Base-by-base conservation (phyloP, 768 basidiomycete genomes). In the Mycena metata region DNA sequence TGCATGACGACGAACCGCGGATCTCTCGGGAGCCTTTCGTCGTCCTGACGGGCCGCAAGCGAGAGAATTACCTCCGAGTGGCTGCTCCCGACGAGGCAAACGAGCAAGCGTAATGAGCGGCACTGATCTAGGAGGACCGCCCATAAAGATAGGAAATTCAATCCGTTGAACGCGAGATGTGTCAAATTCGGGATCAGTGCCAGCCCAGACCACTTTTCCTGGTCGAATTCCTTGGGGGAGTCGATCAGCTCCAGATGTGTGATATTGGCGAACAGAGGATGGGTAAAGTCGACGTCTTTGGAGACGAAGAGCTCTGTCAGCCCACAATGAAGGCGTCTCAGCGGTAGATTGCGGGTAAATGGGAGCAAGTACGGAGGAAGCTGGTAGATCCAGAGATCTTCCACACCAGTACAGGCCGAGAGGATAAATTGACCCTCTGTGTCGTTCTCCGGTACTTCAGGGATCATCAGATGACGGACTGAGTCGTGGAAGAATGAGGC, bases 171-270 rank as follows among this genome's bases (percentile, higher is more conserved):
- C 9, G 54, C 54, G 19, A 55, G 35, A 39, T 55, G 54, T 7
- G 54, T 55, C 7, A 52, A 16, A 23, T 55, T 55, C 7, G 54
- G 54, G 6, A 55, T 55, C 11, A 39, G 54, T 3, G 36, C n/a
- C 8, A 55, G 35, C 23, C 54, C 54, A 39, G 3, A 17, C 35
- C 54, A 55, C 21, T n/a, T 15, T 12, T 55, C 54, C 6, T 36
- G 36, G 9, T 55, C 33, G 19, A 16, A 9, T 41, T 19, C 36
- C 21, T 30, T n/a, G 9, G 43, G 26, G 15, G 35, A 55, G 39
- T 55, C 54, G 35, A 55, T 55, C 54, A 55, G 35, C 21, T 55
- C 54, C 10, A 39, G 36, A 55, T 55, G 54, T 21, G 54, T 55
- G 35, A 55, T 17, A 13, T 36, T 35, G 23, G 54, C 36, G 36